Evolutionary conservation across 768 basidiomycete species (phyloP).

Genomic region (Boletus vermiculosoides): DNA sequence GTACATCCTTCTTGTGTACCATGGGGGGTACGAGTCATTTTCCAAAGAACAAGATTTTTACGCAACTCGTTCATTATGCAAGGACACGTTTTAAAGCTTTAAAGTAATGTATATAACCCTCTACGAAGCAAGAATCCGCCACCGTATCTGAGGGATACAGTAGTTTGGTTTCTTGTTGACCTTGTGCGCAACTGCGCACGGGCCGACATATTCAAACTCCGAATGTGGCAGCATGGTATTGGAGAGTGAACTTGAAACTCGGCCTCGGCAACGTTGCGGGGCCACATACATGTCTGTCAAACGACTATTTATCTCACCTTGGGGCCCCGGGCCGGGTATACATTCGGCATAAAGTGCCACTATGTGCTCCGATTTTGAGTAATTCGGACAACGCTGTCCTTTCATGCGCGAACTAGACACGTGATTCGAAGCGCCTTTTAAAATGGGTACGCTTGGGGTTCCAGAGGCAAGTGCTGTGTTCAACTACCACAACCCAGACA

Average conservation of each 20-base stretch:
- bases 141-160: background rate
- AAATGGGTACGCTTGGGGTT: background rate
- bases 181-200: no score
- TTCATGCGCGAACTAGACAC: background rate
- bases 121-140: background rate
- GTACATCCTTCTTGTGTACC: background rate
- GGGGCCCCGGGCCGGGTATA: no score
- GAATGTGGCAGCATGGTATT: no score
- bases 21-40: background rate
- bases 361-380: no score
- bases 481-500: background rate
- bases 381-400: no score
- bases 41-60: background rate
- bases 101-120: background rate
- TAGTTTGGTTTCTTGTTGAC: no score
- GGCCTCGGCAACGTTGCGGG: no score
- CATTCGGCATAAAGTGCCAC: no score
- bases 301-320: no score
- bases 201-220: no score
- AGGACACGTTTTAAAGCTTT: background rate
- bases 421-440: background rate
- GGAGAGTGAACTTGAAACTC: no score
- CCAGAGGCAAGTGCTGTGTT: background rate
- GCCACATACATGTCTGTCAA: no score
- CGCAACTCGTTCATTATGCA: background rate